Evolutionary conservation across 331 rosid species (phyloP).

Genomic region (Acacia pycnantha): DNA sequence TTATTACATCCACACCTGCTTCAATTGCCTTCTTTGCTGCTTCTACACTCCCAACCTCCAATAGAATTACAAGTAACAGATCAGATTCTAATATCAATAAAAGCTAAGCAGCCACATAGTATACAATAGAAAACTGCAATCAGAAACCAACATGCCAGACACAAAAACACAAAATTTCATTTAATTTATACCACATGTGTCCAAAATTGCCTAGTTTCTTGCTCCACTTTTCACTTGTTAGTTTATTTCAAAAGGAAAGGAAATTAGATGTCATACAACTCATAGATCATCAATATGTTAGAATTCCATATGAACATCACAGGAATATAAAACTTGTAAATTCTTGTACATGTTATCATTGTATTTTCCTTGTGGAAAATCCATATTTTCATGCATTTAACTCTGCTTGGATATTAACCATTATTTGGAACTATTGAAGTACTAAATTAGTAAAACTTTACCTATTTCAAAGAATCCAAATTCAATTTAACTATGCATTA

Average conservation of each 20-base stretch:
- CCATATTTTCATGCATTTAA: neutral
- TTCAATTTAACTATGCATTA: neutral
- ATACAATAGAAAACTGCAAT: constrained; percentile 16
- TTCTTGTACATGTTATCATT: neutral
- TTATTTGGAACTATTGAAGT: neutral
- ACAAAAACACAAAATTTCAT: neutral
- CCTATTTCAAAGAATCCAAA: neutral
- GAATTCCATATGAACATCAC: neutral
- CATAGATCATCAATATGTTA: neutral
- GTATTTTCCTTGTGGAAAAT: neutral
- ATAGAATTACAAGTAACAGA: constrained; percentile 17
- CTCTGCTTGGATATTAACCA: neutral
- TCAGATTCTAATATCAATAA: neutral
- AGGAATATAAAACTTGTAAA: neutral
- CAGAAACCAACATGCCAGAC: constrained; percentile 3
- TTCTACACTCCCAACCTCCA: constrained; percentile 62
- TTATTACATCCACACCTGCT: too few species aligned
- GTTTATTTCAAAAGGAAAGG: neutral
- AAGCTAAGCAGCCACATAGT: neutral
- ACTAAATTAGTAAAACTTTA: neutral
- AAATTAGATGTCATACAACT: neutral
- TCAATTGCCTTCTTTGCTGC: too few species aligned
- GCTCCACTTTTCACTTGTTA: neutral
- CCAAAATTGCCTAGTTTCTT: neutral
- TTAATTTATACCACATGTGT: neutral